Evolutionary conservation across 768 basidiomycete species (phyloP).

Genomic region (Candolleomyces aberdarensis): DNA sequence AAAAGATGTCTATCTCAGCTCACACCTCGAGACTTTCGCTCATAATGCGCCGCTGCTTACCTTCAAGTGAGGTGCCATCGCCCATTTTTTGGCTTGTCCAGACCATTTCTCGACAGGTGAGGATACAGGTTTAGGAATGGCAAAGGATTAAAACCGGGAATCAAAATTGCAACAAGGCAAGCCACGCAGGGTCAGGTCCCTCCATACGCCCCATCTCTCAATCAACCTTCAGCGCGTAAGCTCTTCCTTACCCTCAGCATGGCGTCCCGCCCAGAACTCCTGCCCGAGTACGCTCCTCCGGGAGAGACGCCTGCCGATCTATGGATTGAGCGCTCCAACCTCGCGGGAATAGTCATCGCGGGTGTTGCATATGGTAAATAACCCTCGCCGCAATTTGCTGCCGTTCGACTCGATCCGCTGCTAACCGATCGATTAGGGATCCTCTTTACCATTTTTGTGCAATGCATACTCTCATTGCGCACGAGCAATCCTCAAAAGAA

Average conservation of each 20-base stretch:
- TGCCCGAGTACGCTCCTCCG: not conserved
- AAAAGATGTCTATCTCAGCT: no score
- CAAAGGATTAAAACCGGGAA: no score
- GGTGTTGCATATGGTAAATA: not conserved
- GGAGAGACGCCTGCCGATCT: not conserved
- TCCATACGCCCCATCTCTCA: not conserved
- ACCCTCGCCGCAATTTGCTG: not conserved
- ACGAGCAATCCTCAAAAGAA: not conserved
- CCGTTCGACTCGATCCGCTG: not conserved
- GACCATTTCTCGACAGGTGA: no score
- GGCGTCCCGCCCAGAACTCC: not conserved
- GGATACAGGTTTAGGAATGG: no score
- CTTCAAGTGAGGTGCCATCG: no score
- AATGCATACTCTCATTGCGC: constrained; percentile 9
- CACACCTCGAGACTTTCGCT: no score
- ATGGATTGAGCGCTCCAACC: not conserved
- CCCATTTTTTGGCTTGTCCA: no score
- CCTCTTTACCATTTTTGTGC: constrained; percentile 12
- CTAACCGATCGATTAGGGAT: constrained; percentile 4
- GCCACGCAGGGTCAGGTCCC: not conserved
- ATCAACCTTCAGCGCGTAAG: not conserved
- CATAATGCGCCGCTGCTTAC: no score
- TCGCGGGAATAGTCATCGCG: not conserved
- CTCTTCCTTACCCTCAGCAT: not conserved
- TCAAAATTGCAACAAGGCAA: not conserved